Base-by-base conservation (phyloP, 768 basidiomycete species). In the Russula vinacea region DNA sequence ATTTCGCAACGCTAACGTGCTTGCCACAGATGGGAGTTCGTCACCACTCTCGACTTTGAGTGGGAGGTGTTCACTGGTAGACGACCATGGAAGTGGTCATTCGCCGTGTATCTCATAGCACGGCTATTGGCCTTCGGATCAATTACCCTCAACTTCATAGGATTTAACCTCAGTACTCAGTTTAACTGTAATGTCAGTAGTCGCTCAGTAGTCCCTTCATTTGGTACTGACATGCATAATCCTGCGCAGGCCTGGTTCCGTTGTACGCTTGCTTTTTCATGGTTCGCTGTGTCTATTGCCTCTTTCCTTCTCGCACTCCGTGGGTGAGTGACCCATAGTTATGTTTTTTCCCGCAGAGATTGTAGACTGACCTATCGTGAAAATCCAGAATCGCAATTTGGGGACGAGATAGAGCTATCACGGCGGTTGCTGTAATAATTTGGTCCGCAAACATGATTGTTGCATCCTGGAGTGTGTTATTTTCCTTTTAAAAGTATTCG, bases 81-180 rank as follows among this genome's bases (percentile, higher is more conserved):
- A 52, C 59, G 67, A n/a, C 67, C 64, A 8, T 66, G 64, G 64
- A 66, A 65, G 39, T 67, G 67, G 67, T 67, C 67, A 17, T 66
- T 66, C 44, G 64, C 44, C 35, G 50, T 61, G 22, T 67, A 67
- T 47, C 26, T 67, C 35, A 33, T 32, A 5, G 50, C 64, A 5
- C 49, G 67, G 40, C 3, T 67, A 10, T 40, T 65, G 24, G 59
- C 67, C 11, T 22, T 67, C n/a, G 13, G 6, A 9, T 55, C 58
- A 16, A 29, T 65, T 16, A n/a, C 49, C 33, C 50, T 61, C 47
- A 66, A 47, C 35, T 58, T 67, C 17, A n/a, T 66, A 22, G 67
- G 67, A 19, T 66, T 67, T 37, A 66, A 60, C 33, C 44, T 67
- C 45, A 55, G 35, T 1, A 24, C 52, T 14, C 6, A 56, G 13